Conservation (phyloP, 2,329 filamentous ascomycete genomes). For the Bipolaris gigantea region DNA sequence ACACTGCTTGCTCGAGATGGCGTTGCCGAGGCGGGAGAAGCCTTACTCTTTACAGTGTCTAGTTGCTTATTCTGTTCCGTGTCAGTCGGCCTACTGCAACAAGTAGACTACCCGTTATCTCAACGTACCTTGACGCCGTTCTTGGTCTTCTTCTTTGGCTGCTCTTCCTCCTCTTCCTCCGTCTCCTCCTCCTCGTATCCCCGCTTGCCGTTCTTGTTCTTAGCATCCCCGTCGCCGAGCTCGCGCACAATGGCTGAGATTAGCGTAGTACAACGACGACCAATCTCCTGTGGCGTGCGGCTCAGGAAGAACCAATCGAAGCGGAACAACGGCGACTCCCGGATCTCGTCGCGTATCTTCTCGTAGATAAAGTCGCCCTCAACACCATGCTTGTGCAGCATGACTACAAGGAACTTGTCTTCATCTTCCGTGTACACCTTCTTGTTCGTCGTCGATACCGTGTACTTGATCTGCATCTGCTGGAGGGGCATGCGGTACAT, state of each 20-base stretch:
- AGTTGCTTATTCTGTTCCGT: slow-evolving; percentile 80
- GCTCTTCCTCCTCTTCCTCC: slow-evolving; percentile 71
- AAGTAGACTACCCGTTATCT: background rate
- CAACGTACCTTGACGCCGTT: slow-evolving; percentile 78
- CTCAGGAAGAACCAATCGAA: slow-evolving; percentile 99
- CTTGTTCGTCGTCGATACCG: slow-evolving; percentile 98
- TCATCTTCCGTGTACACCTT: slow-evolving; percentile 99
- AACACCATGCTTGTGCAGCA: slow-evolving; percentile 88
- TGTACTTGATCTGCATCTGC: slow-evolving; percentile 98
- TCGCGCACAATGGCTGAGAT: slow-evolving; percentile 94
- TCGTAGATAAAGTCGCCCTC: slow-evolving; percentile 91
- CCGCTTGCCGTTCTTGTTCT: slow-evolving; percentile 68
- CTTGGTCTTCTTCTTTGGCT: slow-evolving; percentile 94
- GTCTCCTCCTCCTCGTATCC: slow-evolving; percentile 86
- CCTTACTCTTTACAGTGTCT: slow-evolving; percentile 78
- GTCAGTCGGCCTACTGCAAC: slow-evolving; percentile 14
- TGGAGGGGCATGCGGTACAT: slow-evolving; percentile 97
- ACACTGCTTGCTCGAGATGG: slow-evolving; percentile 89
- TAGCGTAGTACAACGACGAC: slow-evolving; percentile 88
- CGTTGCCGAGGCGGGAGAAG: slow-evolving; percentile 73
- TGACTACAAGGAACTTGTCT: slow-evolving; percentile 90
- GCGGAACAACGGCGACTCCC: slow-evolving; percentile 89
- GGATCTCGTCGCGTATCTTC: slow-evolving; percentile 94
- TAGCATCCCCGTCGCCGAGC: slow-evolving; percentile 68
- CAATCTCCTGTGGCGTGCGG: slow-evolving; percentile 88